Evolutionary conservation across 305 asterid genomes (phyloP), one percentile per base, ranked within the genome.

Genomic region (Fraxinus paxiana): DNA sequence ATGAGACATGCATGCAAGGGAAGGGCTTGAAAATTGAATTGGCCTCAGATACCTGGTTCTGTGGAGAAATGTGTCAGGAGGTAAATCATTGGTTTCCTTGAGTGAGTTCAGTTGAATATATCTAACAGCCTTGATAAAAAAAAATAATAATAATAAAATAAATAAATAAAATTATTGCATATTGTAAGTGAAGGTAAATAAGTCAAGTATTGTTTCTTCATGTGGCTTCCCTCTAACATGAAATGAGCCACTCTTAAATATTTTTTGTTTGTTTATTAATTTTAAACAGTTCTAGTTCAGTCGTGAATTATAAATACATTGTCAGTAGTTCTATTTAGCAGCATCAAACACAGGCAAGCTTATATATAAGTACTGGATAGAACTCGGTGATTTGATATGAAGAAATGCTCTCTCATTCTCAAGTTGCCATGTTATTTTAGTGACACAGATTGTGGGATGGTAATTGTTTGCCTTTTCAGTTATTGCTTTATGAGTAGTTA

Each of bases 41-140:
- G 79, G 86, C 85, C 83, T 86, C 92, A 56, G 96, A 87, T 81
- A 79, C 88, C 73, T 94, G 98, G 98, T 93, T 93, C 83, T 96
- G 99, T 86, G 87, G 94, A 80, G 89, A 91, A 84, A 85, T 86
- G 85, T 96, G 99, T 82, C 87, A 84, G 77, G 90, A 93, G 98
- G 99, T 94, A 88, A 87, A 78, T 79, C 72, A 35, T 61, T 28
- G 77, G 63, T 56, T 77, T 81, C 73, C 41, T 73, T 78, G 46
- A 78, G 72, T 73, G 82, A 15, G 34, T 54, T 61, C 73, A 28
- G 34, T 63, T 37, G 0, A 75, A 28, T 51, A 38, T 22, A 22
- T 43, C 59, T 67, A 13, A 6, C 20, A 20, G 7, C 43, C 22
- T n/a, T 24, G 0, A n/a, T 24, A 0, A n/a, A 70, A 48, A 70